Evolutionary conservation across 169 alveolate species (phyloP), one percentile per base, ranked within the genome.

Genomic region (Eimeria praecox): DNA sequence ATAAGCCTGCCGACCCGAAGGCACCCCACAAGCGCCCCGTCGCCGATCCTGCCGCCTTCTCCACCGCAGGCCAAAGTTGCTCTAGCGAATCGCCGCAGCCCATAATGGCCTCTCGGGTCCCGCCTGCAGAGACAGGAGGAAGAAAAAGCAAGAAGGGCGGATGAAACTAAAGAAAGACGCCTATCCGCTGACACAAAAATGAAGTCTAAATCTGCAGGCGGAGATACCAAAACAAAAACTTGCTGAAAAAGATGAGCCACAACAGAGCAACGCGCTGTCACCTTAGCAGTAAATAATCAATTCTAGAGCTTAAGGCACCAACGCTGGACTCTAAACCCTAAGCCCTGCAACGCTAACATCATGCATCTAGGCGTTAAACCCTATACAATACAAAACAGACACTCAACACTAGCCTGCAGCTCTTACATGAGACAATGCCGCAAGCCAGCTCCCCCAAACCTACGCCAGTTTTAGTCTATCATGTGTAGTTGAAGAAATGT

Each of bases 21-120:
- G 92, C 92, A 1, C 71, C 64, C 92, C 92, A 85, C 35, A 85
- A 62, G 54, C 78, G 46, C 77, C 92, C 78, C n/a, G 71, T 12
- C 10, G 52, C 92, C 38, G 42, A 40, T 56, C 92, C 78, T 33
- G 92, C 77, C 30, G 92, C 92, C 42, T 85, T 59, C 59, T 38
- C 35, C 75, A 85, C 75, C 2, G 92, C 92, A 6, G 44, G 71
- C 44, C 52, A 85, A 22, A 85, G 24, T 38, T 56, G 71, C n/a
- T 85, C 59, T 24, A 85, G 40, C 56, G 66, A n/a, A 33, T 85
- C 62, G 56, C 77, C 38, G 22, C 75, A 38, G 42, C 92, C 77
- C 10, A 42, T 38, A 56, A 85, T 16, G 0, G 40, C n/a, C 78
- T 85, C 92, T 3, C 92, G 92, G 12, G 92, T 85, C 33, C 92